phyloP scores from a whole-genome alignment of 306 rosid genomes.

The Carpinus viminea region DNA sequence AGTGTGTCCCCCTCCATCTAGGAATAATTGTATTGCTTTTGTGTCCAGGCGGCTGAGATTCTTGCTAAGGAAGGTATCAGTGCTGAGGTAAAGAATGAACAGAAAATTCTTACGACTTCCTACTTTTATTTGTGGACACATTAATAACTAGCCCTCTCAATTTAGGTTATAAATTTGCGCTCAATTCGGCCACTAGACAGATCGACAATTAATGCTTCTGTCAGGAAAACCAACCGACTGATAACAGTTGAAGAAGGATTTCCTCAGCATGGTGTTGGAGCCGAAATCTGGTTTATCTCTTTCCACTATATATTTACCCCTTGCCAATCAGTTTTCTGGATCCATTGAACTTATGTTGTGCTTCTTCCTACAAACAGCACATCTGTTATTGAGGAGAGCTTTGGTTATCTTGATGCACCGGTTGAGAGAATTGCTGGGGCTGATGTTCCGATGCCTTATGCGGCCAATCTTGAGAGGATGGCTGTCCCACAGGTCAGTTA shows the following conservation, averaged over 20 bases:
- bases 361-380: conserved; percentile 54
- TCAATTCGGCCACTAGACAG: conserved; percentile 96
- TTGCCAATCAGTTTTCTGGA: conserved; percentile 20
- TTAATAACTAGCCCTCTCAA: conserved; percentile 16
- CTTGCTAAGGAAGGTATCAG: conserved; percentile 90
- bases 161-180: conserved; percentile 86
- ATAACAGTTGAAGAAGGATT: conserved; percentile 98
- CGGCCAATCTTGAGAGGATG: conserved; percentile 92
- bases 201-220: conserved; percentile 85
- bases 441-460: conserved; percentile 99
- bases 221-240: conserved; percentile 89
- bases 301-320: conserved; percentile 12
- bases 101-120: neutral
- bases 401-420: conserved; percentile 96
- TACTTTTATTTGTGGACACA: conserved; percentile 16
- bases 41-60: conserved; percentile 83
- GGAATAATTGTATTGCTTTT: conserved; percentile 34
- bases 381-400: conserved; percentile 93
- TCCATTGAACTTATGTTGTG: neutral
- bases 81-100: conserved; percentile 72
- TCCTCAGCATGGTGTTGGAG: conserved; percentile 99
- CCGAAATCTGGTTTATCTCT: conserved; percentile 86
- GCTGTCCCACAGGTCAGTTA: conserved; percentile 90
- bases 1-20: neutral
- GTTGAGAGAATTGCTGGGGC: conserved; percentile 95